Conservation (phyloP, 257 asterid species). For the Sherardia arvensis region DNA sequence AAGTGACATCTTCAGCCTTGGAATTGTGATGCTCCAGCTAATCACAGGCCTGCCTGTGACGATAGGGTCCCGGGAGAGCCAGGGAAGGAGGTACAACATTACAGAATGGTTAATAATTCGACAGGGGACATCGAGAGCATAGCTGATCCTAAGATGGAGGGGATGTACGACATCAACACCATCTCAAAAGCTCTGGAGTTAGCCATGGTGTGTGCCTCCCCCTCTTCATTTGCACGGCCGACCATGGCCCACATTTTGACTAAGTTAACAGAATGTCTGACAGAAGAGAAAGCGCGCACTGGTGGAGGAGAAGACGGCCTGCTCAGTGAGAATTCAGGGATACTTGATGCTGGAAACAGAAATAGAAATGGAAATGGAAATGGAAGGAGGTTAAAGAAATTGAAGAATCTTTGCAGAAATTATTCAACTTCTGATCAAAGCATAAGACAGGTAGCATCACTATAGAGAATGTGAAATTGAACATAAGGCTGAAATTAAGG, state of each 20-base stretch:
- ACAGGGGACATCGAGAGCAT: constrained; percentile 20
- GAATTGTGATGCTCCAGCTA: constrained; percentile 29
- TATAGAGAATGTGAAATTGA: too few relatives aligned
- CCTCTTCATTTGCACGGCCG: constrained; percentile 19
- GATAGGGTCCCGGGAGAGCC: neutral
- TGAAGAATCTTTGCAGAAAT: too few relatives aligned
- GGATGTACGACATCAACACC: constrained; percentile 11
- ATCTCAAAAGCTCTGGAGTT: constrained; percentile 32
- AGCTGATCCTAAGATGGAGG: constrained; percentile 24
- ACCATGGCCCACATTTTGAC: constrained; percentile 28
- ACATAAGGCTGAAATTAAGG: too few relatives aligned
- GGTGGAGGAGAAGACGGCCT: neutral
- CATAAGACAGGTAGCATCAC: too few relatives aligned
- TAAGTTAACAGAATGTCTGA: constrained; percentile 23
- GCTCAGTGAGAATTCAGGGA: neutral
- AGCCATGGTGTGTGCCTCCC: constrained; percentile 31
- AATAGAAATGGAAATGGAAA: too few relatives aligned
- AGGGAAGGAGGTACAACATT: constrained; percentile 12
- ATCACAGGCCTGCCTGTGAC: constrained; percentile 20
- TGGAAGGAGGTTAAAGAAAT: neutral
- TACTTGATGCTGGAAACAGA: too few relatives aligned
- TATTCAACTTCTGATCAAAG: too few relatives aligned
- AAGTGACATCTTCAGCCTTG: constrained; percentile 35
- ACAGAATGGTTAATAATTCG: constrained; percentile 20
- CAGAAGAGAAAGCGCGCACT: constrained; percentile 2